A percentile compares a stretch with the other conserved stretches of the same genome.
These are phyloP conservation scores for Tillandsia leiboldiana DNA, from an alignment of 176 grass and related monocot genomes.

Conservation along the genomic window DNA sequence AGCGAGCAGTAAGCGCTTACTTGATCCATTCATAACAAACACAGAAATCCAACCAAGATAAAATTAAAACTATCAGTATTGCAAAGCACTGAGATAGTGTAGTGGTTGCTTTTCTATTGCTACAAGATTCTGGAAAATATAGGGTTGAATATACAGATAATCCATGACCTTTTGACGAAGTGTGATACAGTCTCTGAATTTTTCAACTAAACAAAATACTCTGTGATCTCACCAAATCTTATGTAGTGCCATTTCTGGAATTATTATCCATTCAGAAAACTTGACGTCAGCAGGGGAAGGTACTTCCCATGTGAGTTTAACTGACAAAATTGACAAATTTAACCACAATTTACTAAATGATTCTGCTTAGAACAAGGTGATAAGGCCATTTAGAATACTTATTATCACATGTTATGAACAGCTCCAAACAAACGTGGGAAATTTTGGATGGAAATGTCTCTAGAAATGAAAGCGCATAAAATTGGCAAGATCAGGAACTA, in stretches of 20 bases:
- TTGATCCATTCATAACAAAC: constrained; percentile 3
- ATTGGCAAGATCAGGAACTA: no score
- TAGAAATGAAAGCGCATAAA: no score
- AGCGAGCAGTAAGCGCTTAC: constrained; percentile 11
- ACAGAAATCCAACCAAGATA: background rate
- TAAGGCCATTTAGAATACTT: background rate
- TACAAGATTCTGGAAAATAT: background rate
- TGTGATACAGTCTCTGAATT: no score
- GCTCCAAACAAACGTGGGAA: no score
- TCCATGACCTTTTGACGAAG: no score
- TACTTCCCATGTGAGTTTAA: no score
- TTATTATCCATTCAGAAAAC: background rate
- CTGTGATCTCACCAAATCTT: background rate
- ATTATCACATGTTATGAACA: no score
- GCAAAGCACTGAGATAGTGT: background rate
- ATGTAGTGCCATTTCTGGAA: background rate
- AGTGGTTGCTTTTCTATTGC: background rate
- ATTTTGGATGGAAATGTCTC: no score
- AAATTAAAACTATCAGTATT: background rate
- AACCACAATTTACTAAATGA: background rate
- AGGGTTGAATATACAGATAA: no score
- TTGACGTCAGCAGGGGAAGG: no score
- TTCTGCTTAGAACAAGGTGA: background rate
- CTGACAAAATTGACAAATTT: no score
- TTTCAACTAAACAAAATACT: background rate